phyloP scores from a whole-genome alignment of 768 basidiomycete species.

The Tylopilus subfusipes region DNA sequence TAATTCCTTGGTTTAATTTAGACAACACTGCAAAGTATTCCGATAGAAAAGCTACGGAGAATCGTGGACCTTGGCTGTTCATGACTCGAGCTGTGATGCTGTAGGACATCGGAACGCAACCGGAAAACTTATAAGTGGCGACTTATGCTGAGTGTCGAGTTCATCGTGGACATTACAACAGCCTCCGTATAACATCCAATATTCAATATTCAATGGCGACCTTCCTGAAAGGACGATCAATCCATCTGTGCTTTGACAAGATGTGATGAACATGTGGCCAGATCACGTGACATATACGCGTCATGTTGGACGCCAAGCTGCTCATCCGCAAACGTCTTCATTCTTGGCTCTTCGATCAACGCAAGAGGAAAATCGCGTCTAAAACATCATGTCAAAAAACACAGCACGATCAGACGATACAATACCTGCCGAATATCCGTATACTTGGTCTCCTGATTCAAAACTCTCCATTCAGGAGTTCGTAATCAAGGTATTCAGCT shows the following conservation, averaged over 20 bases:
- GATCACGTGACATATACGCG: neutral
- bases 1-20: neutral
- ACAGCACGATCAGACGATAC: conserved; percentile 35
- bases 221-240: too few relatives aligned
- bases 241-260: too few relatives aligned
- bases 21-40: neutral
- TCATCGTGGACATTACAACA: too few relatives aligned
- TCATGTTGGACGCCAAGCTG: too few relatives aligned
- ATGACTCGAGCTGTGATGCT: neutral
- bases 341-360: neutral
- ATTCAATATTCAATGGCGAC: too few relatives aligned
- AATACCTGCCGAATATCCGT: conserved; percentile 42
- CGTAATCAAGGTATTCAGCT: conserved; percentile 44
- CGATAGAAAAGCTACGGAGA: neutral
- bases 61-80: neutral
- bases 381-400: conserved; percentile 10
- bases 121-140: neutral
- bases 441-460: conserved; percentile 48
- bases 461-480: conserved; percentile 48
- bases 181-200: neutral
- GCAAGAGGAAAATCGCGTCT: neutral
- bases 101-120: neutral
- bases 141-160: neutral
- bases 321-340: too few relatives aligned
- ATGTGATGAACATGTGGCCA: neutral